Base-by-base conservation (phyloP, 73 alveolate genomes). In the Blepharisma stoltei region DNA sequence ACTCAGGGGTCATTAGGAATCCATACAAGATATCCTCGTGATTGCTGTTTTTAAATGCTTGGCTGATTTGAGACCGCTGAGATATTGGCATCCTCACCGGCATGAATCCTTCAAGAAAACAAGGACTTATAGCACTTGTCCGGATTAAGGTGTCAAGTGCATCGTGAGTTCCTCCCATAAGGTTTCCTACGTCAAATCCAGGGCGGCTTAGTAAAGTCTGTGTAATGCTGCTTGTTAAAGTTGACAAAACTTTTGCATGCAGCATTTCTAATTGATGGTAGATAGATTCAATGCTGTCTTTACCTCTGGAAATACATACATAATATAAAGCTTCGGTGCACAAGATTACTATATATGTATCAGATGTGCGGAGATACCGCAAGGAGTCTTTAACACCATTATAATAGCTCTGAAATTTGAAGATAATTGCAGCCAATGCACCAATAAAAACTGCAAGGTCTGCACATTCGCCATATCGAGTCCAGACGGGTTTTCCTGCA, bases 401-500 rank as follows among this genome's bases (percentile, higher is more conserved):
- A 25, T 18, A 60, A 47, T 60, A 60, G 18, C 23, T n/a, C 46
- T 60, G 73, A 25, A 60, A 60, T 8, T 60, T 60, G 23, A 14
- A 60, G 18, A 60, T 14, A 20, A 60, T 60, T 25, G 73, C 73
- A 20, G 73, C 23, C 18, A 60, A n/a, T 25, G 73, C 14, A 38
- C 73, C 73, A 25, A 60, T 60, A 60, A 60, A 60, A 60, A 38
- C 23, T 18, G 73, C 23, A 8, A 60, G 45, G 37, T 60, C 73
- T 14, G 73, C 23, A 2, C 23, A n/a, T n/a, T 60, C 73, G 23
- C 73, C 73, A 38, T 60, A 60, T 60, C 73, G 38, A 20, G 73
- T 60, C 47, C 73, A 60, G 18, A 60, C 73, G 11, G 73, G 73
- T 38, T 60, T 60, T 60, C 73, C 73, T 20, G 73, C 73, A 25